phyloP scores from a whole-genome alignment of 331 rosid genomes.

The Quercus phellos region DNA sequence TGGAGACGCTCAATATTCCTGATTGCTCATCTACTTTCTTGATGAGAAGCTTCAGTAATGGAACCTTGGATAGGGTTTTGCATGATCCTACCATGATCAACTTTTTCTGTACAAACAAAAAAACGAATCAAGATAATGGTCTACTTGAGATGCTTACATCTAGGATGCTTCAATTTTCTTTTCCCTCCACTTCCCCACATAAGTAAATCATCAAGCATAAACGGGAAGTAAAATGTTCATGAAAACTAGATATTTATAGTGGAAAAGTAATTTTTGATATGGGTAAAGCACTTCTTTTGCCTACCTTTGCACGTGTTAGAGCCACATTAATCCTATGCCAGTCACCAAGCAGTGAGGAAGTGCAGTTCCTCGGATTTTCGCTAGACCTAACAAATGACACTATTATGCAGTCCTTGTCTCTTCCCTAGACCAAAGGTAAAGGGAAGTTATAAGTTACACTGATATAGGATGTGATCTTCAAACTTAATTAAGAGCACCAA shows the following conservation, averaged over 20 bases:
- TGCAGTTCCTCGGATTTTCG: conserved; percentile 66
- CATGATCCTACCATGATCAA: conserved; percentile 87
- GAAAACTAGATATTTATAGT: neutral
- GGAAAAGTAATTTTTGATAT: neutral
- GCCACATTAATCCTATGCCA: conserved; percentile 98
- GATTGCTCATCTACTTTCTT: conserved; percentile 80
- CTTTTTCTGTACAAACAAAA: conserved; percentile 59
- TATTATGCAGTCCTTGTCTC: conserved; percentile 92
- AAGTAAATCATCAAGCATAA: neutral
- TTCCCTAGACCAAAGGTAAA: conserved; percentile 47
- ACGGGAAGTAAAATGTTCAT: neutral
- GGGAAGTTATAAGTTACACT: neutral
- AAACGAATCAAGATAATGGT: neutral
- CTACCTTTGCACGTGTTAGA: conserved; percentile 89
- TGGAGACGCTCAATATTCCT: conserved; percentile 52
- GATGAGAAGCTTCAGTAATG: conserved; percentile 76
- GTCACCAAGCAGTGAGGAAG: conserved; percentile 81
- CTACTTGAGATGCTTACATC: neutral
- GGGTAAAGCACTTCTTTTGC: neutral
- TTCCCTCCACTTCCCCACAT: neutral
- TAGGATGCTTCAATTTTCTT: neutral
- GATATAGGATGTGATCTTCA: neutral
- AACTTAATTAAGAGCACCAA: conserved; percentile 1
- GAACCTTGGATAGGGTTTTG: conserved; percentile 71
- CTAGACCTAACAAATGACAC: conserved; percentile 81